Percentiles rank a stretch among this genome's conserved stretches.
Conservation (phyloP, 371 early-diverging fungal species). For the Apophysomyces variabilis region DNA sequence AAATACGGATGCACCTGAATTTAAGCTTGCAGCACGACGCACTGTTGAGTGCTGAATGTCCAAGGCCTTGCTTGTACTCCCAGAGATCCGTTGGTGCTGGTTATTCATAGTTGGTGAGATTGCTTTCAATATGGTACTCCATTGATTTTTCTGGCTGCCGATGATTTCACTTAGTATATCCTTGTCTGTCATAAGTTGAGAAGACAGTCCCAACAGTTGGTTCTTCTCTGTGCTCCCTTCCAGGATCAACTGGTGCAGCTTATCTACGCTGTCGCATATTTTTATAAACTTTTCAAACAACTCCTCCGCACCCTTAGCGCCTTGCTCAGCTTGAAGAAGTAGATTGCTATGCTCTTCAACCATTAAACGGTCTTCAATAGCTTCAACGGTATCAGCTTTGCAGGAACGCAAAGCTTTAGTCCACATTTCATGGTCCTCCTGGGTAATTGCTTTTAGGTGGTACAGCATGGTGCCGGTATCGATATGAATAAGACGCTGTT, state of each 20-base stretch:
- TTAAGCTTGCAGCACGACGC: background rate
- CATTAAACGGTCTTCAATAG: background rate
- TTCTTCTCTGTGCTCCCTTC: background rate
- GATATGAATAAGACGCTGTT: slow-evolving; percentile 79
- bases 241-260: background rate
- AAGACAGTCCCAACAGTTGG: background rate
- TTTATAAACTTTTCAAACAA: background rate
- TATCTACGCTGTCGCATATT: background rate
- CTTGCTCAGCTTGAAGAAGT: background rate
- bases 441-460: slow-evolving; percentile 74
- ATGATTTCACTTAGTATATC: background rate
- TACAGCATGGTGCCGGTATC: slow-evolving; percentile 81
- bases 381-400: background rate
- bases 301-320: background rate
- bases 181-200: background rate
- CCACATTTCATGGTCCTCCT: slow-evolving; percentile 74
- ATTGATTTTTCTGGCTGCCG: background rate
- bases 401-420: slow-evolving; percentile 43
- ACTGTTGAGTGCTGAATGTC: background rate
- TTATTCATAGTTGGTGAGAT: background rate
- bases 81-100: background rate
- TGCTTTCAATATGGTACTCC: background rate
- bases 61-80: background rate
- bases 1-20: slow-evolving; percentile 14
- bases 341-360: slow-evolving; percentile 3